Percentiles rank a stretch among this genome's conserved stretches.
Conservation (phyloP, 2,329 filamentous ascomycete genomes). For the Bipolaris oryzae region DNA sequence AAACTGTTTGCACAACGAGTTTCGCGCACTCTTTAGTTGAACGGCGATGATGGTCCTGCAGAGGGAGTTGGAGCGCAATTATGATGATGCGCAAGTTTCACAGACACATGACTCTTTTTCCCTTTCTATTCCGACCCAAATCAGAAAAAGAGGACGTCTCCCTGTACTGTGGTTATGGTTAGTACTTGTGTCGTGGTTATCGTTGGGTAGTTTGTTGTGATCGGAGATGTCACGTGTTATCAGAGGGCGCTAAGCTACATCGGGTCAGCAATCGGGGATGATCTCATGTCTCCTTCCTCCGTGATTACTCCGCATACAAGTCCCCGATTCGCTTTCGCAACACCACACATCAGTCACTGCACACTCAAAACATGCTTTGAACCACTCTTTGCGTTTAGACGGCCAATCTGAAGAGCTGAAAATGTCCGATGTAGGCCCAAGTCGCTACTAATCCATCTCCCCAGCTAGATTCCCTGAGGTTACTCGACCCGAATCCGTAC, state of each 20-base stretch:
- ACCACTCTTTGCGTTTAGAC: constrained; percentile 7
- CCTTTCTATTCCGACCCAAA: not conserved
- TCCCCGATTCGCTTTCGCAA: constrained; percentile 10
- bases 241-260: constrained; percentile 5
- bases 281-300: constrained; percentile 16
- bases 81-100: not conserved
- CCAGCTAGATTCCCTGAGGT: not conserved
- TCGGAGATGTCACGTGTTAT: constrained; percentile 12
- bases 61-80: not conserved
- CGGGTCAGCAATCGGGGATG: not conserved
- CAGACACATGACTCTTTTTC: not conserved
- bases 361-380: not conserved
- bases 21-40: not conserved
- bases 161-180: not conserved
- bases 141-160: not conserved
- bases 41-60: not conserved
- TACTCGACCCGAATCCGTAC: constrained; percentile 3
- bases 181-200: not conserved
- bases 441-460: not conserved
- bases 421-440: constrained; percentile 4
- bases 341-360: not conserved
- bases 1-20: not conserved
- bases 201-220: constrained; percentile 5
- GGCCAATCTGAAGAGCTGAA: constrained; percentile 4
- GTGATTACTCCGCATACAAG: constrained; percentile 8